A percentile compares a stretch with the other conserved stretches of the same genome.
Conservation (phyloP, 2,329 filamentous ascomycete species). For the Fusarium domesticum region DNA sequence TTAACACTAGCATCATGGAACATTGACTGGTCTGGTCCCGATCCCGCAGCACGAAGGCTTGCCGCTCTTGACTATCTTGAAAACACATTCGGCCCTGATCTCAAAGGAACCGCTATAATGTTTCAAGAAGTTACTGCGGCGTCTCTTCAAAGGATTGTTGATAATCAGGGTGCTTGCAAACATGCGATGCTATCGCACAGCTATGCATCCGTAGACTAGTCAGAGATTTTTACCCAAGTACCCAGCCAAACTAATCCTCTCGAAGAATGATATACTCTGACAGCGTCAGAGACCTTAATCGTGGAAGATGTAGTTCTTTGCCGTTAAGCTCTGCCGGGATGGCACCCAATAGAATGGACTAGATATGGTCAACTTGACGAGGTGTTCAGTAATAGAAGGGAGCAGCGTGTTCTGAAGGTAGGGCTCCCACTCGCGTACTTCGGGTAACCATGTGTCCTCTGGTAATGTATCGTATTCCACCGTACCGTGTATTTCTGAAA, state of each 20-base stretch:
- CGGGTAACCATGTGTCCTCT: background rate
- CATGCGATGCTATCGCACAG: constrained; percentile 12
- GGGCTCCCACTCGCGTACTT: constrained; percentile 17
- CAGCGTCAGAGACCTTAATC: constrained; percentile 17
- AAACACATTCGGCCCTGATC: background rate
- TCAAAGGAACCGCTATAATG: constrained; percentile 1
- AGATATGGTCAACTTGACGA: constrained; percentile 20
- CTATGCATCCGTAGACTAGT: constrained; percentile 4
- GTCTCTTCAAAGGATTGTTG: too few relatives aligned
- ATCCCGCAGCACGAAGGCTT: background rate
- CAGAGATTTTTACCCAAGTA: constrained; percentile 13
- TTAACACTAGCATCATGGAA: constrained; percentile 7
- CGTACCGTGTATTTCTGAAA: constrained; percentile 1
- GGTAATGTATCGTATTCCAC: constrained; percentile 4
- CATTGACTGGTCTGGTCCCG: constrained; percentile 4
- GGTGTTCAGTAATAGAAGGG: constrained; percentile 9
- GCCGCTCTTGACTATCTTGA: background rate
- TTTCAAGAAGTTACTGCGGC: constrained; percentile 2
- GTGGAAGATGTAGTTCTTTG: constrained; percentile 16
- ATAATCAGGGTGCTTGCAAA: too few relatives aligned
- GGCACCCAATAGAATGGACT: constrained; percentile 15
- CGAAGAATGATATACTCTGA: constrained; percentile 11
- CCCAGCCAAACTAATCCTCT: constrained; percentile 27
- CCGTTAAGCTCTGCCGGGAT: constrained; percentile 22
- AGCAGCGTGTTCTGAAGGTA: constrained; percentile 19